These are phyloP conservation scores for Xerocomus potaroensis DNA, from an alignment of 768 basidiomycete genomes.

Conservation along the genomic window DNA sequence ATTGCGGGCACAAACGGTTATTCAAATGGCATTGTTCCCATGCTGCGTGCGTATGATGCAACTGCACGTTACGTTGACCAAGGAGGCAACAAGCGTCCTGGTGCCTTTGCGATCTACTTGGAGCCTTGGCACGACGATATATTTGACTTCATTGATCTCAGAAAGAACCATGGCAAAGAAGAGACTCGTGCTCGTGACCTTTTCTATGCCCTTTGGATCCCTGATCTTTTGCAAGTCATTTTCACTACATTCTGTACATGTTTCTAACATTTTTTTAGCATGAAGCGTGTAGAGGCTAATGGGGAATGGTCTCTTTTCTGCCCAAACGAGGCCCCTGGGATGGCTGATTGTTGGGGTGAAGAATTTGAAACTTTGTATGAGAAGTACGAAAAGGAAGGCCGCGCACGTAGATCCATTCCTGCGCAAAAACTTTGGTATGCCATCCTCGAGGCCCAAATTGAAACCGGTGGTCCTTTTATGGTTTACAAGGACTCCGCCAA, in stretches of 20 bases:
- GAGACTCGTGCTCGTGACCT: slow-evolving; percentile 94
- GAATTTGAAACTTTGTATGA: slow-evolving; percentile 87
- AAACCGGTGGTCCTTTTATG: slow-evolving; percentile 99
- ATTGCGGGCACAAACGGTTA: slow-evolving; percentile 99
- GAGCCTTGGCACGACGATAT: slow-evolving; percentile 99
- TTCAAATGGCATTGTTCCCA: slow-evolving; percentile 98
- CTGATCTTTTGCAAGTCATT: slow-evolving; percentile 82
- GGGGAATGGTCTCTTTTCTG: slow-evolving; percentile 96
- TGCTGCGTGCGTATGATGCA: slow-evolving; percentile 97
- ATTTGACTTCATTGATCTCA: slow-evolving; percentile 94
- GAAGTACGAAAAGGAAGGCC: slow-evolving; percentile 87
- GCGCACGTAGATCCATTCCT: slow-evolving; percentile 76
- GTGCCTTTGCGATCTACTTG: slow-evolving; percentile 96
- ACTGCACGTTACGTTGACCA: slow-evolving; percentile 99
- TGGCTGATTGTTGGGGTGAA: slow-evolving; percentile 83
- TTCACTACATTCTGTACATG: too few species aligned
- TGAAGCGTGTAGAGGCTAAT: slow-evolving; percentile 92
- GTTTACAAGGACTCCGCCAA: slow-evolving; percentile 97
- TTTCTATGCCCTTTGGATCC: slow-evolving; percentile 98
- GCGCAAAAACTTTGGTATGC: slow-evolving; percentile 99
- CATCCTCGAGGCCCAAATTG: slow-evolving; percentile 93
- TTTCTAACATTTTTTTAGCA: slow-evolving; percentile 43
- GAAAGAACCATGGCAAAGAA: slow-evolving; percentile 99
- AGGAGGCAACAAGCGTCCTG: slow-evolving; percentile 98
- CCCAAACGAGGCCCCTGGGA: slow-evolving; percentile 89